Evolutionary conservation across 352 stramenopile genomes (phyloP), one percentile per base, ranked within the genome.

Genomic region (Hyaloperonospora brassicae): DNA sequence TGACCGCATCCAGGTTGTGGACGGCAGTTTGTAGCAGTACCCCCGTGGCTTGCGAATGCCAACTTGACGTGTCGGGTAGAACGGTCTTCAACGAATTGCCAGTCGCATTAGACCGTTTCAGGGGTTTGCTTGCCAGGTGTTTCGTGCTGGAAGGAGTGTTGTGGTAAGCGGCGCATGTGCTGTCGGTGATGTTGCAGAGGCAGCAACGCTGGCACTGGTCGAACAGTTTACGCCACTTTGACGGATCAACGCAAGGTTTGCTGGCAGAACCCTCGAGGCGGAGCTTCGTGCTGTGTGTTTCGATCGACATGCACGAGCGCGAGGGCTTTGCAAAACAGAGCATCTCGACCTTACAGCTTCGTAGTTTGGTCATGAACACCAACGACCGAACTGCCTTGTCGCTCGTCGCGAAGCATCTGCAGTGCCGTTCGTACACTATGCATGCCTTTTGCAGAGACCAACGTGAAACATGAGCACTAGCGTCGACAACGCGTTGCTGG

Each of bases 261-360:
- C 52, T 93, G 21, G 64, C 58, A 36, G 86, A 86, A 54, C 17
- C 4, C 64, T 94, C 52, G 90, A 89, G 72, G 84, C 83, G 1
- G 72, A 93, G 53, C 61, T 92, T 34, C 73, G 81, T 0, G 79
- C 76, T 1, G 81, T 79, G 1, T 78, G 91, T 9, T 90, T 89
- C 54, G 69, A 87, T 34, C n/a, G 69, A 73, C n/a, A 77, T 93
- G 59, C 77, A 89, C 35, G 68, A 83, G 22, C 66, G 44, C 21
- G 50, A 72, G 13, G 64, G 52, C 10, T 62, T 63, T 30, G 42
- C 21, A 24, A 65, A 52, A 41, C 38, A 51, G 23, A 45, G 47
- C 27, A 55, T 58, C 13, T 36, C 52, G 9, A 53, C 42, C 27
- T 34, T 58, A 17, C 70, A 59, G 48, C 46, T 76, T 1, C 52